A percentile compares a stretch with the other conserved stretches of the same genome.
These are phyloP conservation scores for Mycena olivaceomarginata DNA, from an alignment of 768 basidiomycete species.

Conservation along the genomic window DNA sequence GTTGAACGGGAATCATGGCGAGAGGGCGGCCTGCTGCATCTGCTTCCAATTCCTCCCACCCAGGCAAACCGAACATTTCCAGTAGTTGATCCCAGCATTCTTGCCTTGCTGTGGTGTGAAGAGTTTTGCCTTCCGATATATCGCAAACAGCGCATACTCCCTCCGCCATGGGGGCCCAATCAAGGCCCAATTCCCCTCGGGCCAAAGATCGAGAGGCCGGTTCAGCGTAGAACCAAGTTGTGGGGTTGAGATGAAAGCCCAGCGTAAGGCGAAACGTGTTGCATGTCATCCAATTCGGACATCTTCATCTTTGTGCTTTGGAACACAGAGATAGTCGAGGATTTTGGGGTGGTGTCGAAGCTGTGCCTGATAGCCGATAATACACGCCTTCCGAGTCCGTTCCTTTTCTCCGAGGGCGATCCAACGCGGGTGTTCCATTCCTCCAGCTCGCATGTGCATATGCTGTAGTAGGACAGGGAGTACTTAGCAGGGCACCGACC, in stretches of 20 bases:
- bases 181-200: not conserved
- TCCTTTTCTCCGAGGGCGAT: not conserved
- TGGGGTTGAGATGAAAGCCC: too few relatives aligned
- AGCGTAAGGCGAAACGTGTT: not conserved
- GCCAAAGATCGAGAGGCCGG: not conserved
- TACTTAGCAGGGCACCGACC: not conserved
- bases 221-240: not conserved
- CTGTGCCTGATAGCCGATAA: not conserved
- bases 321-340: not conserved
- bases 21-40: too few relatives aligned
- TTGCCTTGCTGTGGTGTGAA: not conserved
- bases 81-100: slow-evolving; percentile 9
- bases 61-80: slow-evolving; percentile 8
- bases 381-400: not conserved
- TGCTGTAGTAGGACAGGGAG: not conserved
- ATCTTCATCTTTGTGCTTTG: not conserved
- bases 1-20: too few relatives aligned
- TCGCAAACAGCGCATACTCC: not conserved
- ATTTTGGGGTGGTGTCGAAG: not conserved
- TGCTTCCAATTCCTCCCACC: not conserved
- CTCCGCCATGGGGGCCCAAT: not conserved
- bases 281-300: not conserved
- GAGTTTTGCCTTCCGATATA: too few relatives aligned
- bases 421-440: not conserved
- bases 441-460: not conserved